Base-by-base conservation (phyloP, 208 protist species). In the Plasmodiophora brassicae region DNA sequence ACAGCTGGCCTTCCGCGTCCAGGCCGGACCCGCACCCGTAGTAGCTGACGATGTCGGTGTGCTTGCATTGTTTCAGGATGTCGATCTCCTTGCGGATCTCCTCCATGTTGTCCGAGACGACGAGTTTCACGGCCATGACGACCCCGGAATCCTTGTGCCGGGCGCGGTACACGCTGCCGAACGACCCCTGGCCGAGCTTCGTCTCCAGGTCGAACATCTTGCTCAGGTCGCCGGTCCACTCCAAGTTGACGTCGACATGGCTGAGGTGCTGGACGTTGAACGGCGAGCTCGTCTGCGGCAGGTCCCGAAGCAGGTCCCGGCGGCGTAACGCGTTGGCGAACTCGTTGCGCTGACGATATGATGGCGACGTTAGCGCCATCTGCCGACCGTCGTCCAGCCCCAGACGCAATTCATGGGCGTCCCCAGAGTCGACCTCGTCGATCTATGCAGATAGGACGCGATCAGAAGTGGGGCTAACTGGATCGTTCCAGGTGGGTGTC, bases 1-100 rank as follows among this genome's bases (percentile, higher is more conserved):
- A 83, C 8, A 83, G 50, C n/a, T 57, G n/a, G 10, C 45, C 85
- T 14, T 88, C 22, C 46, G 46, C 32, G 46, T 89, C 87, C 1
- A 50, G 87, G n/a, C 71, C 87, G 28, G 36, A 43, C 10, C 65
- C 65, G 71, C 87, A 89, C 20, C 87, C 87, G 36, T 85, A 89
- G 43, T 86, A 89, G 22, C 28, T 32, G 20, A 89, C 87, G 35
- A 89, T 88, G 8, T 1, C 25, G 14, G 14, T n/a, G 38, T 89
- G 87, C 28, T 28, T 8, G 60, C 87, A 89, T 89, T 88, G 22
- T 50, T 87, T 85, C 25, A 89, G 57, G 57, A 89, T 84, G 10
- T 60, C 85, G 36, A 88, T 83, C 46, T 88, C 45, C 14, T 88
- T 45, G 32, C 41, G 32, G 65, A 78, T 78, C 65, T 78, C 65